Evolutionary conservation across 257 asterid genomes (phyloP).

Genomic region (Cordia subcordata): DNA sequence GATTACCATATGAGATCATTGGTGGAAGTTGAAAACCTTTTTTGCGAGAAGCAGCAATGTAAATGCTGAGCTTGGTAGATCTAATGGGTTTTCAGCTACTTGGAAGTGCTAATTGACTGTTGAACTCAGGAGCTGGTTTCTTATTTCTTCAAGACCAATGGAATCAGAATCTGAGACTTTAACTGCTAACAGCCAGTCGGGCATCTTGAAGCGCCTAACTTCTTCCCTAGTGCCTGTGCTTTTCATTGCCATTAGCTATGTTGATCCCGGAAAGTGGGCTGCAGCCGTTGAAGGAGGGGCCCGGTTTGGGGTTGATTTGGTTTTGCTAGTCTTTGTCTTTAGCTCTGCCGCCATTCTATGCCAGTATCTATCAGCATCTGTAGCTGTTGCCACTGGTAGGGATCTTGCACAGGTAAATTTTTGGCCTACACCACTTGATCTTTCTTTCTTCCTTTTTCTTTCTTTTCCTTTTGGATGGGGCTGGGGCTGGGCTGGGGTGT

Average conservation of each 20-base stretch:
- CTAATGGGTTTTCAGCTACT: background rate
- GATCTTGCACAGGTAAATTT: slow-evolving; percentile 81
- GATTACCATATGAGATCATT: background rate
- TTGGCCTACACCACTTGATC: background rate
- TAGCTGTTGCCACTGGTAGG: slow-evolving; percentile 78
- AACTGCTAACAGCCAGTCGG: slow-evolving; percentile 28
- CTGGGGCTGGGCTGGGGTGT: too few species aligned
- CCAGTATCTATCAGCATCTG: slow-evolving; percentile 80
- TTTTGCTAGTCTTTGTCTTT: slow-evolving; percentile 49
- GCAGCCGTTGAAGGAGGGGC: slow-evolving; percentile 88
- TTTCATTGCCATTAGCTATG: slow-evolving; percentile 73
- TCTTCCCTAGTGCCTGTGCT: slow-evolving; percentile 77
- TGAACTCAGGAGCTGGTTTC: background rate
- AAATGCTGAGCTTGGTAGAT: background rate
- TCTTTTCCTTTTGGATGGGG: too few species aligned
- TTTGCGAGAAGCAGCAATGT: background rate
- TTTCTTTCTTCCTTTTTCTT: background rate
- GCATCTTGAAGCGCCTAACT: slow-evolving; percentile 45
- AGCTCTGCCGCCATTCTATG: slow-evolving; percentile 71
- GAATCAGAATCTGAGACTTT: slow-evolving; percentile 27
- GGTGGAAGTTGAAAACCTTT: background rate
- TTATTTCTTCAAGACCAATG: background rate
- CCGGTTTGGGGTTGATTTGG: slow-evolving; percentile 73
- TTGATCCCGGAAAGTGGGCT: slow-evolving; percentile 99
- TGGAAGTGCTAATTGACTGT: background rate